A percentile compares a stretch with the other conserved stretches of the same genome.
Conservation (phyloP, 2,329 filamentous ascomycete species). For the Stachybotrys chartarum region DNA sequence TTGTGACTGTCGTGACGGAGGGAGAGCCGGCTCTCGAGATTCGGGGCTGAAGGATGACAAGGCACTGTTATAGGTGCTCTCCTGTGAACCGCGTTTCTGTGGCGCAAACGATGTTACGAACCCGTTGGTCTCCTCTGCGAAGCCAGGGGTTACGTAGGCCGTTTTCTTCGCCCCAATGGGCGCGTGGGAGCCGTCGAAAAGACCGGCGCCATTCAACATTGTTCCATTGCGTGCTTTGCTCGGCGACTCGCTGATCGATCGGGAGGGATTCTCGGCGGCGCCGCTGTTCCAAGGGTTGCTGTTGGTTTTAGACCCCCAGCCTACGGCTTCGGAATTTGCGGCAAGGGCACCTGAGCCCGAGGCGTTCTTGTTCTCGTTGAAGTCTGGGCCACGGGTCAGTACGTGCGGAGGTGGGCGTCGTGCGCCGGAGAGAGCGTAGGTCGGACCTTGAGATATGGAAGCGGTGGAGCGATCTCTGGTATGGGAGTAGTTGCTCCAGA, state of each 20-base stretch:
- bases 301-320: conserved; percentile 34
- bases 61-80: conserved; percentile 33
- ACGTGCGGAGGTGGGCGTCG: background rate
- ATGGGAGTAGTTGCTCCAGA: conserved; percentile 35
- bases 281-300: conserved; percentile 49
- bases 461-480: conserved; percentile 32
- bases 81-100: conserved; percentile 25
- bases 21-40: conserved; percentile 48
- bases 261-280: conserved; percentile 28
- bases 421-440: background rate
- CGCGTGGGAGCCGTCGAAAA: conserved; percentile 38
- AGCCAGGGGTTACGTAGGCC: conserved; percentile 13
- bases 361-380: conserved; percentile 29
- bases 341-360: conserved; percentile 65
- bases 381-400: conserved; percentile 15
- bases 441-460: conserved; percentile 42
- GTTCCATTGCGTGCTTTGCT: conserved; percentile 44
- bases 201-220: conserved; percentile 32
- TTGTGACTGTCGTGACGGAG: conserved; percentile 48
- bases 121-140: conserved; percentile 14
- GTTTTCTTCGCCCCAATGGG: conserved; percentile 33
- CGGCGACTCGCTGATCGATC: conserved; percentile 51
- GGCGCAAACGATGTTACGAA: conserved; percentile 16
- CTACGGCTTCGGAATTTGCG: conserved; percentile 60
- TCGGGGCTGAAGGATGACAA: conserved; percentile 18